Base-by-base conservation (phyloP, 768 basidiomycete species). In the Rhizopogon vinicolor region DNA sequence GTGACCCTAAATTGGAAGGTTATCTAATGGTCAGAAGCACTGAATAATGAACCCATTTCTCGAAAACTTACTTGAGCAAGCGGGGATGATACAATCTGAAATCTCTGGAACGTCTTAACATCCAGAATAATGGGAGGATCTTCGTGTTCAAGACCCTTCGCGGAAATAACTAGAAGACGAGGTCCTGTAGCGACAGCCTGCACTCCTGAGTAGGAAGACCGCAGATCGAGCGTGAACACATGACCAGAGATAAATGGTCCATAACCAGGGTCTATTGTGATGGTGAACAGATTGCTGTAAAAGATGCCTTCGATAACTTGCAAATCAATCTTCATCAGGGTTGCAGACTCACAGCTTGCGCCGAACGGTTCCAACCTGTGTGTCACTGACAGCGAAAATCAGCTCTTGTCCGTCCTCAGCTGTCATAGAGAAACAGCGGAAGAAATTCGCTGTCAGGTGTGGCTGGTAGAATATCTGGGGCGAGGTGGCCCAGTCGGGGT, bases 371-470 rank as follows among this genome's bases (percentile, higher is more conserved):
- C 56, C 58, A 14, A 55, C 37, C 44, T 52, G 51, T 5, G 51
- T 55, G n/a, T 59, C 58, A 13, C 50, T 55, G 29, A 59, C 33
- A 14, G 54, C 50, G 33, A 55, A 59, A 13, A 42, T 48, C 14
- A 59, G 28, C 16, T 39, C 19, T 35, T 55, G 44, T 3, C 58
- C 58, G 3, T 46, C 44, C 3, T 40, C 12, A 31, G 50, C 52
- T 9, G 41, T 46, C 29, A 50, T 52, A 7, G 43, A 45, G 10
- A 55, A 28, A 44, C 53, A 58, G 12, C 37, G 50, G 40, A 59
- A 59, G 46, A 50, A 57, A 16, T 35, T 43, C 7, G 52, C 52
- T 22, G 25, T 5, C 12, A 57, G 45, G 43, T 57, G 56, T 16
- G 56, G 56, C 3, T 22, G 45, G 29, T 57, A 53, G 37, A 53